Percentiles rank a stretch among this genome's conserved stretches.
phyloP scores from a whole-genome alignment of 495 filamentous ascomycete species.

The Aspergillus campestris region DNA sequence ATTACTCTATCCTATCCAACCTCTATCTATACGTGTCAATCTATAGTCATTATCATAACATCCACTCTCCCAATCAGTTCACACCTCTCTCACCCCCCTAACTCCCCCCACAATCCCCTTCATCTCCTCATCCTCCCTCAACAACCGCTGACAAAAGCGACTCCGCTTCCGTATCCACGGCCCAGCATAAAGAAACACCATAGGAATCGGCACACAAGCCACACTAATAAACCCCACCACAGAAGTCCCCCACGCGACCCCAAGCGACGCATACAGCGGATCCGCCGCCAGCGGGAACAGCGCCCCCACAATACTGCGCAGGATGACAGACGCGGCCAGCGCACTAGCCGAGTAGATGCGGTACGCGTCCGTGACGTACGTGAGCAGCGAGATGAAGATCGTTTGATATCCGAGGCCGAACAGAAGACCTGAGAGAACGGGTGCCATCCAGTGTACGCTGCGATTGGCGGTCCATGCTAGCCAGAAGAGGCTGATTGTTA shows the following conservation, averaged over 20 bases:
- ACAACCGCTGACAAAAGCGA: constrained; percentile 30
- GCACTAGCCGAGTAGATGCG: constrained; percentile 62
- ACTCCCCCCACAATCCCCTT: not conserved
- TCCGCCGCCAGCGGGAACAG: constrained; percentile 38
- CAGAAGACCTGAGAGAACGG: constrained; percentile 52
- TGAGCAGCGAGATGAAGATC: constrained; percentile 61
- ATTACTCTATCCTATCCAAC: too few relatives aligned
- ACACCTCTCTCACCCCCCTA: too few relatives aligned
- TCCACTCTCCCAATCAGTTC: too few relatives aligned
- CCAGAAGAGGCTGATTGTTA: constrained; percentile 62
- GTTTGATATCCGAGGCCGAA: constrained; percentile 63
- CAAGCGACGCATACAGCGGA: constrained; percentile 31
- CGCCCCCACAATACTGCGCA: constrained; percentile 55
- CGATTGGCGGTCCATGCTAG: constrained; percentile 55
- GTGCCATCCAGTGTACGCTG: constrained; percentile 53
- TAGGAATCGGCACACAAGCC: constrained; percentile 33
- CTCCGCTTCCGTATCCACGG: constrained; percentile 29
- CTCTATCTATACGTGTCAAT: too few relatives aligned
- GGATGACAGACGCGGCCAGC: constrained; percentile 53
- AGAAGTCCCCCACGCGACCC: constrained; percentile 36
- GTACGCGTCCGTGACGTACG: constrained; percentile 74
- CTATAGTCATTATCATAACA: too few relatives aligned
- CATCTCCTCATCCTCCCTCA: constrained; percentile 16
- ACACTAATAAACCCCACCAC: constrained; percentile 39
- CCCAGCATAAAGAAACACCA: constrained; percentile 30